A percentile compares a stretch with the other conserved stretches of the same genome.
Conservation (phyloP, 805 yeast genomes). For the Sporopachydermia lactativora region DNA sequence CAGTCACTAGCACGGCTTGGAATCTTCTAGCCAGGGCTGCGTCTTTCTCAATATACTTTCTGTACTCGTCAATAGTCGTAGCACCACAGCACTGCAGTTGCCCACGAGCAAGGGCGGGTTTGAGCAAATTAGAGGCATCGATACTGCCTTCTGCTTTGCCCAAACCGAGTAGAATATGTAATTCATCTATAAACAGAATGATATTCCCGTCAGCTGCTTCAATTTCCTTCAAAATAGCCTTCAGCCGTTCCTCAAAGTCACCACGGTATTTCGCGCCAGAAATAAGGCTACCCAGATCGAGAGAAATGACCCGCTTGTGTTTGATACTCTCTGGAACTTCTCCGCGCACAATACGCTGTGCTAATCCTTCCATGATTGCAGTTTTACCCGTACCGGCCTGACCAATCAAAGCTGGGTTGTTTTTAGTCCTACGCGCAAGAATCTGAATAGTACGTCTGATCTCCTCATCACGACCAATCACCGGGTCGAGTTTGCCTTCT, state of each 20-base stretch:
- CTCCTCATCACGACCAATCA: constrained; percentile 93
- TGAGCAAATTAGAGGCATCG: constrained; percentile 86
- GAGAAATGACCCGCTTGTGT: constrained; percentile 65
- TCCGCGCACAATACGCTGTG: constrained; percentile 80
- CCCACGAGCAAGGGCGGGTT: constrained; percentile 91
- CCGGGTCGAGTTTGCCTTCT: constrained; percentile 90
- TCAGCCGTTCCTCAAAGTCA: constrained; percentile 86
- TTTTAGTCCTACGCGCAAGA: constrained; percentile 81
- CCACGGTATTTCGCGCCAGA: constrained; percentile 95
- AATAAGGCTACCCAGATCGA: constrained; percentile 79
- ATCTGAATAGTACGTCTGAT: constrained; percentile 88
- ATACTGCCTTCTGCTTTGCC: constrained; percentile 93
- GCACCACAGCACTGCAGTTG: constrained; percentile 91
- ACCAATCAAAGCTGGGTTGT: constrained; percentile 91
- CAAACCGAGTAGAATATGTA: constrained; percentile 76
- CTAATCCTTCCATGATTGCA: constrained; percentile 91
- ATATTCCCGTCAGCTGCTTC: constrained; percentile 64
- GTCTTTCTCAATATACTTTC: constrained; percentile 89
- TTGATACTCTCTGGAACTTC: constrained; percentile 94
- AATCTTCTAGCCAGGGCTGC: constrained; percentile 92
- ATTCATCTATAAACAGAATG: constrained; percentile 80
- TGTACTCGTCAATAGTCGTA: constrained; percentile 85
- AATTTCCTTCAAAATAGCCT: constrained; percentile 68
- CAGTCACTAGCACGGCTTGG: constrained; percentile 74
- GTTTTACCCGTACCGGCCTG: constrained; percentile 98